A percentile compares a stretch with the other conserved stretches of the same genome.
phyloP scores from a whole-genome alignment of 176 grass and related monocot genomes.

The Aegilops speltoides region DNA sequence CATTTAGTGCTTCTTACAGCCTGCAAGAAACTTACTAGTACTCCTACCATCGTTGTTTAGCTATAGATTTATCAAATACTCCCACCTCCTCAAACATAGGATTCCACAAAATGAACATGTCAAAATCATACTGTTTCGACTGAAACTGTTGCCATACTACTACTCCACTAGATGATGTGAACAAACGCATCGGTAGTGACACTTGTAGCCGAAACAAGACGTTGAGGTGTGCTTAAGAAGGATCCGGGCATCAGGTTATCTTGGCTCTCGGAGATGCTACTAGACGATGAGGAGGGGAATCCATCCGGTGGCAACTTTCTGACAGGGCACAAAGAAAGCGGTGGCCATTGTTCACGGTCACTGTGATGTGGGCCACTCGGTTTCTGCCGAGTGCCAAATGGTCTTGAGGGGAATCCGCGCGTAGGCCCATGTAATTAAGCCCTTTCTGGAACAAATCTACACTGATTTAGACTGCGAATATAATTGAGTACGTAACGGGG shows the following conservation, averaged over 20 bases:
- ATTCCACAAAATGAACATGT: background rate
- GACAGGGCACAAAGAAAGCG: background rate
- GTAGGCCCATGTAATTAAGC: conserved; percentile 22
- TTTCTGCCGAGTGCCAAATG: background rate
- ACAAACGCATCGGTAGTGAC: background rate
- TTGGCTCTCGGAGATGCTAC: conserved; percentile 16
- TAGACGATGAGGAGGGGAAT: conserved; percentile 9
- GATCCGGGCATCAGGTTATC: background rate
- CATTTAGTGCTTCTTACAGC: background rate
- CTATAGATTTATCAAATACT: background rate
- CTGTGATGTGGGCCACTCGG: conserved; percentile 8
- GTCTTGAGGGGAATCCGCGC: background rate
- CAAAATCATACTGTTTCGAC: background rate
- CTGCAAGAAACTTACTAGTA: background rate
- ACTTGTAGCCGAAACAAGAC: background rate
- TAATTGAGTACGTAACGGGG: background rate
- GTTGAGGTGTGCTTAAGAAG: background rate
- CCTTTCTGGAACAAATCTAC: background rate
- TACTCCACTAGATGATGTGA: background rate
- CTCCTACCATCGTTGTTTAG: background rate
- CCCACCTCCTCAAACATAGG: background rate
- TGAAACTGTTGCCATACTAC: background rate
- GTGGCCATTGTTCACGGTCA: background rate
- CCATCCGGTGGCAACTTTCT: conserved; percentile 18
- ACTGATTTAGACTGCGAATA: conserved; percentile 5